Base-by-base conservation (phyloP, 108 stramenopile species). In the Conticribra weissflogii region DNA sequence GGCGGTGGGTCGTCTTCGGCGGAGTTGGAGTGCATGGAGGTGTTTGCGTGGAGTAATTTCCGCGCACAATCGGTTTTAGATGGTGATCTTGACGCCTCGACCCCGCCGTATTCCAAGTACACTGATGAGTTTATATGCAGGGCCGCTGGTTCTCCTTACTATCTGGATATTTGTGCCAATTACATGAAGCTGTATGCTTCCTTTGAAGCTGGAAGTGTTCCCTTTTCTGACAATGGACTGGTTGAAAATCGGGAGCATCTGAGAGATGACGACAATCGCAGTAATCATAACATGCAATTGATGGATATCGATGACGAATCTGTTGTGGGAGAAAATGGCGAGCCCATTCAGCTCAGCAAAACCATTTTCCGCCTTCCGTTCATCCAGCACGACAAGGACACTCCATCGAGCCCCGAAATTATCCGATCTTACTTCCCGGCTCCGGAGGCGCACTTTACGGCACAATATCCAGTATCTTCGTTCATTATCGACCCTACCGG, bases 401-500 rank as follows among this genome's bases (percentile, higher is more conserved):
- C 36, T 32, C 33, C 49, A 36, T 5, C 31, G 7, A 32, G 44
- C 19, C 59, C 66, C 1, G 66, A 75, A 50, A 41, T 53, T 3
- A 75, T 66, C 34, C 24, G 52, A 0, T 46, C 74, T 15, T 62
- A 74, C 54, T 86, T 77, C 62, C 85, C 83, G 44, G 9, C 59
- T 27, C 69, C 84, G 24, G 58, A 78, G 2, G 46, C 54, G 16
- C 36, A 33, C 45, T 62, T 89, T 28, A 3, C 47, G 3, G 84
- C 76, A 33, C 68, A 76, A 22, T 52, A 74, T 65, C 63, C 82
- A 18, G 81, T 89, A 21, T 47, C 69, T 0, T 63, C 79, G n/a
- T 69, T 89, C 44, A 54, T 50, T 5, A 52, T 89, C 7, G 84
- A 83, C 49, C 36, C 66, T 22, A 69, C 71, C 21, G 86, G 85